Percentiles rank a stretch among this genome's conserved stretches.
These are phyloP conservation scores for Bretschneidera sinensis DNA, from an alignment of 345 rosid genomes.

Conservation along the genomic window DNA sequence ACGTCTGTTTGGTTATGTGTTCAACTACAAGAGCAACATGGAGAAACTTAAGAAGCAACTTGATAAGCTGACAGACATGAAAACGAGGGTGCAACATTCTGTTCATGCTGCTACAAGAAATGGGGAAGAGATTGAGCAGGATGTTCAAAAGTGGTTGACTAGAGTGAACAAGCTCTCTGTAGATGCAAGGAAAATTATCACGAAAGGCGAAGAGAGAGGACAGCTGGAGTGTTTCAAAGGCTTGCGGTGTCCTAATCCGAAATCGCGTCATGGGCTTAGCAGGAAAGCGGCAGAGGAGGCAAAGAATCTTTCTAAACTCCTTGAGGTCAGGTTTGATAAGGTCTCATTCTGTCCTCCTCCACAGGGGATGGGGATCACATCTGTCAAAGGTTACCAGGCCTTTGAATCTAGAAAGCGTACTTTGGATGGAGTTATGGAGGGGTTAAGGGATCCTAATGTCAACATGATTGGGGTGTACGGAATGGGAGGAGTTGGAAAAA, in stretches of 20 bases:
- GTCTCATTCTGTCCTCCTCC: background rate
- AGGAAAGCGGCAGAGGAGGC: background rate
- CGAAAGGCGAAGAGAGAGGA: no score
- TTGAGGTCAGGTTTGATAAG: background rate
- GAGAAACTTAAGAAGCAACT: conserved; percentile 9
- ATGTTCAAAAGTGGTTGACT: conserved; percentile 11
- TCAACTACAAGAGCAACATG: conserved; percentile 11
- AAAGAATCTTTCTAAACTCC: background rate
- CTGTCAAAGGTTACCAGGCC: background rate
- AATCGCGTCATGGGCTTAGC: no score
- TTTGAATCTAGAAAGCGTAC: conserved; percentile 4
- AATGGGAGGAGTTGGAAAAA: conserved; percentile 3
- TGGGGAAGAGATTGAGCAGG: conserved; percentile 6
- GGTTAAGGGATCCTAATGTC: no score
- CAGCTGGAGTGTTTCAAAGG: no score
- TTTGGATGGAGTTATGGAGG: conserved; percentile 2
- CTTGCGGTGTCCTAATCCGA: no score
- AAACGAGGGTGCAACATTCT: background rate
- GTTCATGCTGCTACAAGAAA: conserved; percentile 4
- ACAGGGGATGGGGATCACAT: background rate
- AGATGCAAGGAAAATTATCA: no score
- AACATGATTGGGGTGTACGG: background rate
- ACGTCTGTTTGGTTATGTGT: conserved; percentile 3
- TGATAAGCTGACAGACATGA: conserved; percentile 1
- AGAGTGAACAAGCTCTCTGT: no score